phyloP scores from a whole-genome alignment of 2,329 filamentous ascomycete genomes.

The Calonectria pteridis region DNA sequence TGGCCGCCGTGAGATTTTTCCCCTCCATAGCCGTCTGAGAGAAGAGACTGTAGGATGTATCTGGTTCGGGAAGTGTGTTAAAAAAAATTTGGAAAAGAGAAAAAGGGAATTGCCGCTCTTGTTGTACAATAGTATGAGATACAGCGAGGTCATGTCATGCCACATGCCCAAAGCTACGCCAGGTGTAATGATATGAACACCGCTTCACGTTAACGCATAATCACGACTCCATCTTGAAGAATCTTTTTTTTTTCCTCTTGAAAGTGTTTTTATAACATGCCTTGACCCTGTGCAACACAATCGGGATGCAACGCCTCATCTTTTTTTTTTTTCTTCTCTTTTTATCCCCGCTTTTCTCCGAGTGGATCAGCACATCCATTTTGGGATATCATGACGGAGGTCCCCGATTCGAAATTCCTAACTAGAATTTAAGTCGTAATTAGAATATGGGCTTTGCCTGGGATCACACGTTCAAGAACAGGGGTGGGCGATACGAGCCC shows the following conservation, averaged over 20 bases:
- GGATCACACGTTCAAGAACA: not conserved
- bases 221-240: not conserved
- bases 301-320: too few species aligned
- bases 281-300: not conserved
- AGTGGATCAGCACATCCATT: not conserved
- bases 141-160: constrained; percentile 34
- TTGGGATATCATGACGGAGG: not conserved
- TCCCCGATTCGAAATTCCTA: not conserved
- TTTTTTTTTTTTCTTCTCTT: not conserved
- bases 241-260: not conserved
- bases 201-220: constrained; percentile 7
- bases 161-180: constrained; percentile 34
- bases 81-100: constrained; percentile 13
- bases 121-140: constrained; percentile 46
- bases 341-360: not conserved
- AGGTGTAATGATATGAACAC: constrained; percentile 42
- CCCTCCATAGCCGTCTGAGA: not conserved
- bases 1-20: not conserved
- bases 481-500: not conserved
- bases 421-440: not conserved
- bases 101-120: constrained; percentile 45
- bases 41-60: constrained; percentile 18
- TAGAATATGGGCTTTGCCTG: not conserved
- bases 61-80: constrained; percentile 34
- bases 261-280: too few species aligned